Percentiles rank a stretch among this genome's conserved stretches.
Conservation (phyloP, 2,329 filamentous ascomycete species). For the Epichloe brachyelytri region DNA sequence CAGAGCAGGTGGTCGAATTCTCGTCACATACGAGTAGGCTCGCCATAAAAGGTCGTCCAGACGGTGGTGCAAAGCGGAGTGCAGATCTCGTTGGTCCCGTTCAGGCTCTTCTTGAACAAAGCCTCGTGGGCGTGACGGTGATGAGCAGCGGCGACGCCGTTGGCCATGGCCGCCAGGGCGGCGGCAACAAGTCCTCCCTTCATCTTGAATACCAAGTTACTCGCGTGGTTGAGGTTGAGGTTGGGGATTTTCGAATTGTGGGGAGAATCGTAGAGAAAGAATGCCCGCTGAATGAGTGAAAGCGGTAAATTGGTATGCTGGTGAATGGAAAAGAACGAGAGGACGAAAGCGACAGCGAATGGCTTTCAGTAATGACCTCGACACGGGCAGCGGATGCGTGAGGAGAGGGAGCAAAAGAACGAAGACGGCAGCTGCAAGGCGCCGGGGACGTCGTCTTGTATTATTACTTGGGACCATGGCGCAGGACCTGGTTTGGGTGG, state of each 20-base stretch:
- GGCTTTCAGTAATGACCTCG: slow-evolving; percentile 37
- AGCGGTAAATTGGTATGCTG: slow-evolving; percentile 39
- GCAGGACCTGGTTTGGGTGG: background rate
- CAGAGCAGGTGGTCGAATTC: too few relatives aligned
- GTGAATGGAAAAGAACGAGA: slow-evolving; percentile 30
- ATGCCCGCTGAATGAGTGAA: slow-evolving; percentile 84
- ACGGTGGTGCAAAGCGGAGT: slow-evolving; percentile 56
- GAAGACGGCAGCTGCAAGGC: slow-evolving; percentile 11
- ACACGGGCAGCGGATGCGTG: slow-evolving; percentile 30
- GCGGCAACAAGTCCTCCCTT: slow-evolving; percentile 58
- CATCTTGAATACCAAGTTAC: slow-evolving; percentile 43
- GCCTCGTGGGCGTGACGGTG: slow-evolving; percentile 54
- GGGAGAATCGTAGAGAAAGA: slow-evolving; percentile 31
- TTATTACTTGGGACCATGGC: slow-evolving; percentile 13
- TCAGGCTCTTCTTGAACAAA: slow-evolving; percentile 40
- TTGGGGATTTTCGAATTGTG: slow-evolving; percentile 8
- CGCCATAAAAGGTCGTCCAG: slow-evolving; percentile 45
- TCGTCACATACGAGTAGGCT: slow-evolving; percentile 44
- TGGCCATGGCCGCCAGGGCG: slow-evolving; percentile 47
- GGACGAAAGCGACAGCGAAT: slow-evolving; percentile 34
- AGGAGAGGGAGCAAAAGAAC: slow-evolving; percentile 23
- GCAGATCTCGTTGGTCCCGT: slow-evolving; percentile 35
- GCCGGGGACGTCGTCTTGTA: slow-evolving; percentile 18
- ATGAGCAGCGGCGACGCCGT: slow-evolving; percentile 40
- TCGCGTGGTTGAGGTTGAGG: background rate